Conservation (phyloP, 441 rosid genomes). For the Raphanus hybrid region DNA sequence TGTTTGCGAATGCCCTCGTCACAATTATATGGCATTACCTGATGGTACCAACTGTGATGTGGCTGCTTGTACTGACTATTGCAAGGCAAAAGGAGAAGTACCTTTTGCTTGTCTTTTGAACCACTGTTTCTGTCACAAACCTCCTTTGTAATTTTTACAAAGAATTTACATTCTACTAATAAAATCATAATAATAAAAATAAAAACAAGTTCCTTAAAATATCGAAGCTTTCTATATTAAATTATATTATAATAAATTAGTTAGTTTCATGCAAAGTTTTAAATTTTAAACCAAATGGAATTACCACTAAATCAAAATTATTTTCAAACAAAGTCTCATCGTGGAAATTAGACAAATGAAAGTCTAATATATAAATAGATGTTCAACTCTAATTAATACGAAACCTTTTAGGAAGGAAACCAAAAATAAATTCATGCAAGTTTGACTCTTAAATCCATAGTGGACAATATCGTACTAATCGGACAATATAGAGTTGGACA, state of each 20-base stretch:
- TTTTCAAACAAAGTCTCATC: not conserved
- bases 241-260: not conserved
- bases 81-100: constrained; percentile 7
- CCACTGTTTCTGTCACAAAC: constrained; percentile 14
- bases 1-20: not conserved
- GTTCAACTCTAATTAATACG: too few relatives aligned
- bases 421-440: too few relatives aligned
- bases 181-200: too few relatives aligned
- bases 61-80: constrained; percentile 12
- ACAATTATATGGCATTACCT: not conserved
- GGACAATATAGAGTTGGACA: too few relatives aligned
- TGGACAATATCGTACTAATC: too few relatives aligned
- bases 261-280: not conserved
- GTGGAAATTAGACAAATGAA: too few relatives aligned
- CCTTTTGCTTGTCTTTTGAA: constrained; percentile 10
- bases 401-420: too few relatives aligned
- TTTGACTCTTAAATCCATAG: too few relatives aligned
- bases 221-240: not conserved
- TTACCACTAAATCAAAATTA: not conserved
- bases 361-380: too few relatives aligned
- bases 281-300: not conserved
- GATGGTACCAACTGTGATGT: constrained; percentile 19
- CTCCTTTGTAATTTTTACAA: constrained; percentile 4
- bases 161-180: not conserved
- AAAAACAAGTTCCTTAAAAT: not conserved